Base-by-base conservation (phyloP, 2,329 filamentous ascomycete genomes). In the Cyphellophora attinorum region DNA sequence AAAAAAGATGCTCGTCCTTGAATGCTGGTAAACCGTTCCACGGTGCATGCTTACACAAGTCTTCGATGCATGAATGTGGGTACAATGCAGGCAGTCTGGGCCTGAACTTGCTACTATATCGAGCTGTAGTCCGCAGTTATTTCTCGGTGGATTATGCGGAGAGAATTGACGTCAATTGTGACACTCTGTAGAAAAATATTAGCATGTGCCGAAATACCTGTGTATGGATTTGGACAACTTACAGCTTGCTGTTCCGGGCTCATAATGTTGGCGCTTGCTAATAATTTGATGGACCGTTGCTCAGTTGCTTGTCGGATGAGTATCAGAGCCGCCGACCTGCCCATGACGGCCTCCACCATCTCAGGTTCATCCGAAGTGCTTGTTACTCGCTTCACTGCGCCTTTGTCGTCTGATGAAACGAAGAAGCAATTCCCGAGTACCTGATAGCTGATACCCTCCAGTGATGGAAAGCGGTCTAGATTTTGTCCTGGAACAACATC, bases 241-340 rank as follows among this genome's bases (percentile, higher is more conserved):
- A 25, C 21, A n/a, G 21, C n/a, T 25, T 25, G 21, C 21, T 25
- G 8, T 8, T 25, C 8, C 8, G 8, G n/a, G n/a, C 21, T 25
- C 21, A 25, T 25, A n/a, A 25, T 25, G 8, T 8, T 25, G n/a
- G 21, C 21, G 21, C 21, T 8, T 8, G 21, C 21, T 25, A 25
- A 8, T n/a, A 25, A 25, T 8, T 8, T 25, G 21, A 25, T n/a
- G 8, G 21, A n/a, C n/a, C 21, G 21, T 25, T 25, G 8, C 21
- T n/a, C 8, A 64, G 65, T 0, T 56, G 58, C 0, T 75, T 76
- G 0, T 56, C 62, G 0, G 67, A 70, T 42, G 58, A 77, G 4
- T 80, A 78, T 49, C 65, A 69, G 16, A 6, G 29, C 14, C 15
- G 29, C 5, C 6, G 15, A 18, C 12, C 6, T 6, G 29, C 29